A percentile compares a stretch with the other conserved stretches of the same genome.
Conservation (phyloP, 2,329 filamentous ascomycete genomes). For the Diaporthe vexans region DNA sequence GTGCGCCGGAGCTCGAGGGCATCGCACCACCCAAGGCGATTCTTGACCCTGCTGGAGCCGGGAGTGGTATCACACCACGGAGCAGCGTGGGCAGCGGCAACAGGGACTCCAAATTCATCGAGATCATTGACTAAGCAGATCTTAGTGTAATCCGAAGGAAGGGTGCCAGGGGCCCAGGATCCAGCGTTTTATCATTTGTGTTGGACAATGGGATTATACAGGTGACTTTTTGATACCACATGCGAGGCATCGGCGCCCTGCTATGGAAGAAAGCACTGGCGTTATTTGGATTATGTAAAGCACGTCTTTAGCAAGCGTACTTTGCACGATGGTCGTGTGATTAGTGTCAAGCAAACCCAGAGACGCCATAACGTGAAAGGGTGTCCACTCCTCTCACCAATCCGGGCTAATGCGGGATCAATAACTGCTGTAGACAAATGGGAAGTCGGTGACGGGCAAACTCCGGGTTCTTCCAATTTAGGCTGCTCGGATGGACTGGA, state of each 20-base stretch:
- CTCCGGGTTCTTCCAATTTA: not conserved
- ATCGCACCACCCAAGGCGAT: slow-evolving; percentile 43
- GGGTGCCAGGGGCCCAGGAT: not conserved
- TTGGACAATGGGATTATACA: not conserved
- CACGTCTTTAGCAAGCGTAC: not conserved
- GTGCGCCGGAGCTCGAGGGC: slow-evolving; percentile 19
- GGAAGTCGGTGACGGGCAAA: too few species aligned
- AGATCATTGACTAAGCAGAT: slow-evolving; percentile 56
- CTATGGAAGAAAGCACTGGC: slow-evolving; percentile 6
- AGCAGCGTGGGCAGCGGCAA: slow-evolving; percentile 56
- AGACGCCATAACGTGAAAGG: not conserved
- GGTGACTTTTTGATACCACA: slow-evolving; percentile 16
- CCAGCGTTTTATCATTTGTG: not conserved
- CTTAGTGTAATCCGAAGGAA: not conserved
- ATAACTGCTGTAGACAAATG: not conserved
- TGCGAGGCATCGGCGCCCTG: not conserved
- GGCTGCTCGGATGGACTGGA: not conserved
- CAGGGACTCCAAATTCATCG: slow-evolving; percentile 64
- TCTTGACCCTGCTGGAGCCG: slow-evolving; percentile 44
- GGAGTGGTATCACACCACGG: slow-evolving; percentile 22
- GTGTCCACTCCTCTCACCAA: not conserved
- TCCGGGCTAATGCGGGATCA: not conserved
- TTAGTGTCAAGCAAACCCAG: not conserved
- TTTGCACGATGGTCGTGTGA: not conserved
- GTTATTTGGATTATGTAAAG: not conserved